These are phyloP conservation scores for Taphrina populina DNA, from an alignment of 1,139 yeast genomes.

Conservation along the genomic window DNA sequence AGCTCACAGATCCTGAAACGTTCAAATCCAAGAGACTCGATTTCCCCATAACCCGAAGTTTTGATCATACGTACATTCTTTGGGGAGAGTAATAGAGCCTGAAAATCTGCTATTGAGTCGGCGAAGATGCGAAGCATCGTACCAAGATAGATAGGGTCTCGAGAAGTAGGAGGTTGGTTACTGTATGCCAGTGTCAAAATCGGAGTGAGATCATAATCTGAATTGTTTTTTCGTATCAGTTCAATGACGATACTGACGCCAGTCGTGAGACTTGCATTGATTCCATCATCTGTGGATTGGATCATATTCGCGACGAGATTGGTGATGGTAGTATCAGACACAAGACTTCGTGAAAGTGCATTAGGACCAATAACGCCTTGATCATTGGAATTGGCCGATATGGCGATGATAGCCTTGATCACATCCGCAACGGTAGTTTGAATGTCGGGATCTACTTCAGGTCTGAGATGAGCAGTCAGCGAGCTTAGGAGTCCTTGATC, in stretches of 20 bases:
- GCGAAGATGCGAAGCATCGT: conserved; percentile 80
- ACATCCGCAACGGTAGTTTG: conserved; percentile 97
- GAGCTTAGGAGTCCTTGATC: conserved; percentile 30
- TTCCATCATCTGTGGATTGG: conserved; percentile 41
- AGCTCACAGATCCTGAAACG: conserved; percentile 92
- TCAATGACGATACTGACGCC: conserved; percentile 97
- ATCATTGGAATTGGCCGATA: conserved; percentile 83
- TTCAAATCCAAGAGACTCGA: conserved; percentile 92
- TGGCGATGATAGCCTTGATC: conserved; percentile 85
- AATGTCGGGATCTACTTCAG: conserved; percentile 47
- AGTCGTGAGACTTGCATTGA: conserved; percentile 57
- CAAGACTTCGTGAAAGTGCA: conserved; percentile 86
- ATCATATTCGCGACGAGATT: conserved; percentile 79
- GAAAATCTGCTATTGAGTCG: conserved; percentile 68
- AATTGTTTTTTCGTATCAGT: conserved; percentile 89
- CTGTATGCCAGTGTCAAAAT: conserved; percentile 82
- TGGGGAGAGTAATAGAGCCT: conserved; percentile 52
- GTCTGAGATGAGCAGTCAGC: conserved; percentile 32
- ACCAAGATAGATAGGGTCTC: conserved; percentile 94
- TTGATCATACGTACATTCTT: conserved; percentile 47
- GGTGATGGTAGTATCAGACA: conserved; percentile 65
- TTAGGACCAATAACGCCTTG: conserved; percentile 94
- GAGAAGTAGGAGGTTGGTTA: conserved; percentile 88
- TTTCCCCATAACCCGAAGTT: conserved; percentile 68
- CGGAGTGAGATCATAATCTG: conserved; percentile 90